phyloP scores from a whole-genome alignment of 345 rosid species.

The Boechera retrofracta region DNA sequence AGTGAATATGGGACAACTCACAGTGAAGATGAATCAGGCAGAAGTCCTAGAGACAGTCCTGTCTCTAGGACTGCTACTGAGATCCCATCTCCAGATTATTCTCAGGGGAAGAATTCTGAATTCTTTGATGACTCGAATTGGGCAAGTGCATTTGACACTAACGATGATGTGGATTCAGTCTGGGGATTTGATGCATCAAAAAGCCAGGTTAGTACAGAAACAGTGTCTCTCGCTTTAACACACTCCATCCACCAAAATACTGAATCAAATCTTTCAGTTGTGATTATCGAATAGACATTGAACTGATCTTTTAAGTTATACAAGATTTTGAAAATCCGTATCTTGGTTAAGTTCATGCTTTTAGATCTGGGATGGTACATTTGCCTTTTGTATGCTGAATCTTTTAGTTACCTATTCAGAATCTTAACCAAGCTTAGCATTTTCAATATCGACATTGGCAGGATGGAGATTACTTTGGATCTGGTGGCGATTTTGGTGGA shows the following conservation, averaged over 20 bases:
- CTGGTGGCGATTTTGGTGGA: slow-evolving; percentile 60
- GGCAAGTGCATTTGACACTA: slow-evolving; percentile 88
- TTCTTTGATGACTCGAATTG: slow-evolving; percentile 89
- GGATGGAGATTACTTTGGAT: slow-evolving; percentile 70
- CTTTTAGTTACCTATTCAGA: slow-evolving; percentile 7
- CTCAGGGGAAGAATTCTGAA: slow-evolving; percentile 68
- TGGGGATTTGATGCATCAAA: slow-evolving; percentile 83
- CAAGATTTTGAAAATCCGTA: slow-evolving; percentile 9
- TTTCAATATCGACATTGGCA: slow-evolving; percentile 41
- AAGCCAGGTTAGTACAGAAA: slow-evolving; percentile 64
- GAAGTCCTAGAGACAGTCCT: slow-evolving; percentile 88
- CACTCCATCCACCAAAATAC: slow-evolving; percentile 2
- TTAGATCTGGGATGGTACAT: slow-evolving; percentile 20
- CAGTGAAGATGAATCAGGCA: slow-evolving; percentile 82
- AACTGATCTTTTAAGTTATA: background rate
- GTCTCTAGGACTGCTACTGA: slow-evolving; percentile 64
- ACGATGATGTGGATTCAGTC: slow-evolving; percentile 88
- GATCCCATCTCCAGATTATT: slow-evolving; percentile 69
- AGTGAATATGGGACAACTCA: slow-evolving; percentile 63
- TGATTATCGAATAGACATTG: slow-evolving; percentile 8
- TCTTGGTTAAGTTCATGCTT: slow-evolving; percentile 17
- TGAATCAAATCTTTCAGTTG: background rate
- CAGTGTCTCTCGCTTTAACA: background rate
- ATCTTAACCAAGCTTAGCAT: slow-evolving; percentile 28
- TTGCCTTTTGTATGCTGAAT: slow-evolving; percentile 7